phyloP scores from a whole-genome alignment of 257 asterid genomes.

The Fraxinus cuspidata region DNA sequence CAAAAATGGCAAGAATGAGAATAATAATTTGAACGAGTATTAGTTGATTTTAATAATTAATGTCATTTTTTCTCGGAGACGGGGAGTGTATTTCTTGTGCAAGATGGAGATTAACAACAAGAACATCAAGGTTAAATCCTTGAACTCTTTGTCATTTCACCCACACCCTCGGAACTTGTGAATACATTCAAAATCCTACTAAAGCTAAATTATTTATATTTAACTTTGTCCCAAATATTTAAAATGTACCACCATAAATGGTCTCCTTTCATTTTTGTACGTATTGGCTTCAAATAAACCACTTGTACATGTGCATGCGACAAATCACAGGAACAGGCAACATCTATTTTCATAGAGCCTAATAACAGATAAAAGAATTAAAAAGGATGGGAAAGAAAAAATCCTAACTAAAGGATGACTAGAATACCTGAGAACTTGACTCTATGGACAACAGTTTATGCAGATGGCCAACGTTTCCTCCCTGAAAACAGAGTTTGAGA shows the following conservation, averaged over 20 bases:
- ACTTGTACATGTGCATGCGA: neutral
- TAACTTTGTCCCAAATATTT: slow-evolving; percentile 2
- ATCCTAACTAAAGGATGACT: slow-evolving; percentile 16
- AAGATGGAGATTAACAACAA: neutral
- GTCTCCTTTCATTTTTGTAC: slow-evolving; percentile 1
- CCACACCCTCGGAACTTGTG: neutral
- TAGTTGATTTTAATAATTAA: neutral
- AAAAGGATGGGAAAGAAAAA: slow-evolving; percentile 3
- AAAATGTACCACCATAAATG: slow-evolving; percentile 5
- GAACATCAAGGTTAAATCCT: neutral
- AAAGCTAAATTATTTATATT: slow-evolving; percentile 6
- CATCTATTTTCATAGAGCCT: slow-evolving; percentile 11
- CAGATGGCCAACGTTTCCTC: slow-evolving; percentile 97
- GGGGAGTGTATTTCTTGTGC: neutral
- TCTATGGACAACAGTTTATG: slow-evolving; percentile 79
- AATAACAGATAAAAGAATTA: neutral
- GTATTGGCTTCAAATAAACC: neutral
- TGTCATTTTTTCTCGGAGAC: neutral
- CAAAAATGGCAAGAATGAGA: neutral
- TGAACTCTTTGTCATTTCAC: neutral
- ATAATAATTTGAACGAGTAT: neutral
- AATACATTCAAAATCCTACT: neutral
- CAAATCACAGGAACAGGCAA: slow-evolving; percentile 20
- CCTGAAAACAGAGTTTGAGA: slow-evolving; percentile 57
- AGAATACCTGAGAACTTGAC: slow-evolving; percentile 96